phyloP scores from a whole-genome alignment of 352 stramenopile species.

The Stramenopiles sp. region DNA sequence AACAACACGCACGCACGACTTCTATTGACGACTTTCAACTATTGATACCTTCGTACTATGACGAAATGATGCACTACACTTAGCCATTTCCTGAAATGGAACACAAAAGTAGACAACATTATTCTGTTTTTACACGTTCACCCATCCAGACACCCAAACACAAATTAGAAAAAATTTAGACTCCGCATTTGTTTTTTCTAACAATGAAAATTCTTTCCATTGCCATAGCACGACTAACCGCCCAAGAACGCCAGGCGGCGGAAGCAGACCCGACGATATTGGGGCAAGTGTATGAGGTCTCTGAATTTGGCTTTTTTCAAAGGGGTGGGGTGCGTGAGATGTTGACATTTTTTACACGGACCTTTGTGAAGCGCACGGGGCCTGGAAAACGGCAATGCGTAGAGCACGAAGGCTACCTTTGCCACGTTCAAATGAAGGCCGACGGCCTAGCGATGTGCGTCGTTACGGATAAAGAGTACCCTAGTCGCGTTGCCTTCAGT shows the following conservation, averaged over 20 bases:
- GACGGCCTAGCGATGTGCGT: constrained; percentile 87
- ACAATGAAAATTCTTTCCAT: constrained; percentile 54
- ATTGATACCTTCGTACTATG: too few species aligned
- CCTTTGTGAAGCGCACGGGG: constrained; percentile 89
- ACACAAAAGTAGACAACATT: too few species aligned
- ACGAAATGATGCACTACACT: too few species aligned
- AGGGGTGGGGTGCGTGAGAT: constrained; percentile 80
- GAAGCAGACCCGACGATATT: constrained; percentile 40
- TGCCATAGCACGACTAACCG: too few species aligned
- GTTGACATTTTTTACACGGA: constrained; percentile 97
- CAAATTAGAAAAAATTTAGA: too few species aligned
- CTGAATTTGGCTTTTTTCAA: constrained; percentile 60
- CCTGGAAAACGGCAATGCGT: constrained; percentile 87
- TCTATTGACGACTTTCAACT: too few species aligned
- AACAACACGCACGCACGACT: too few species aligned
- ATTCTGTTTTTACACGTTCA: too few species aligned
- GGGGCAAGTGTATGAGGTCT: constrained; percentile 38
- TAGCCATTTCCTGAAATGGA: too few species aligned
- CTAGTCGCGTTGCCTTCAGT: constrained; percentile 87
- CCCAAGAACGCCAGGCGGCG: constrained; percentile 33
- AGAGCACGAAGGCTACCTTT: constrained; percentile 91
- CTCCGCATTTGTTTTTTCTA: too few species aligned
- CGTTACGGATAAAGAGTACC: constrained; percentile 93
- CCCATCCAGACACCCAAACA: too few species aligned
- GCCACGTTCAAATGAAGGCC: constrained; percentile 89